A percentile compares a stretch with the other conserved stretches of the same genome.
These are phyloP conservation scores for Blastobotrys parvus DNA, from an alignment of 805 yeast genomes.

Conservation along the genomic window DNA sequence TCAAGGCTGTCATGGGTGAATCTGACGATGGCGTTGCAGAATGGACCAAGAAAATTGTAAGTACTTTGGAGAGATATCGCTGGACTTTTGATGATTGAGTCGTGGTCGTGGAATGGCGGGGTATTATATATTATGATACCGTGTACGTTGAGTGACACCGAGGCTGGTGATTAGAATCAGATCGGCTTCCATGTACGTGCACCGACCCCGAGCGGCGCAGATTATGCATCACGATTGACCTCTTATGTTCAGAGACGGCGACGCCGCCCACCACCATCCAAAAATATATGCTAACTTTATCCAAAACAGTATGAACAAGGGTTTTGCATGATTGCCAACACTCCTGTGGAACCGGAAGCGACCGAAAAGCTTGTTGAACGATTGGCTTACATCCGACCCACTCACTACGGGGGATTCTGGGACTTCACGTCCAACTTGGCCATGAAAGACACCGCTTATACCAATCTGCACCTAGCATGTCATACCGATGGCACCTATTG, in stretches of 20 bases:
- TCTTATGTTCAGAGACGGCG: neutral
- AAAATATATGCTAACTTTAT: no score
- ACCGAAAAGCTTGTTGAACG: constrained; percentile 51
- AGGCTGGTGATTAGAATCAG: no score
- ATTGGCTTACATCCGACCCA: constrained; percentile 52
- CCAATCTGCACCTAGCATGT: constrained; percentile 52
- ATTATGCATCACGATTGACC: neutral
- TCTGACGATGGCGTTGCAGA: constrained; percentile 39
- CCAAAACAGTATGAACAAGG: constrained; percentile 40
- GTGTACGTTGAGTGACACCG: no score
- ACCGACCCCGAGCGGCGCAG: neutral
- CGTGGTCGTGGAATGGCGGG: no score
- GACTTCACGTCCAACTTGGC: constrained; percentile 63
- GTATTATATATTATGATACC: no score
- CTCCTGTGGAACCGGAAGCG: constrained; percentile 51
- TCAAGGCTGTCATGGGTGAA: constrained; percentile 37
- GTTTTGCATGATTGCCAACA: constrained; percentile 51
- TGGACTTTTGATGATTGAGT: no score
- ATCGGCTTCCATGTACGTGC: neutral
- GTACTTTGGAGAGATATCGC: constrained; percentile 3
- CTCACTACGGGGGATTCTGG: constrained; percentile 79
- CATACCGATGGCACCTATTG: constrained; percentile 75
- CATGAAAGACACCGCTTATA: constrained; percentile 64
- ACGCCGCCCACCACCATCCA: no score
- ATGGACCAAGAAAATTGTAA: constrained; percentile 42